Base-by-base conservation (phyloP, 2,329 filamentous ascomycete species). In the Ceratocystis lukuohia region DNA sequence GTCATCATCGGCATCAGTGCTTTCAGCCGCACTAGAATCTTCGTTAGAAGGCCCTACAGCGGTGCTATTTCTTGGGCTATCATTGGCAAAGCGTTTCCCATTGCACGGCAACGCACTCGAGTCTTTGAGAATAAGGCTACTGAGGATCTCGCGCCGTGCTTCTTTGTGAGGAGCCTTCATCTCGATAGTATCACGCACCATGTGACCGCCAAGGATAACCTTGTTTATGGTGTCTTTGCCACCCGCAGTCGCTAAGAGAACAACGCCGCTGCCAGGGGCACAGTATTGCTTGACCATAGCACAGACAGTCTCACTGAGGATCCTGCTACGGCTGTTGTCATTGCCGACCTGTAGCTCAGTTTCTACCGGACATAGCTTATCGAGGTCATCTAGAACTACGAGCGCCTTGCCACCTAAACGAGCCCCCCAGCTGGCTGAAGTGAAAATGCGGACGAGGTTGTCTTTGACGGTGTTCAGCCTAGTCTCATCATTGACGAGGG, bases 141-240 rank as follows among this genome's bases (percentile, higher is more conserved):
- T 90, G 72, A 97, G 82, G 1, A 99, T 86, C 70, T 86, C 86
- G 53, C 92, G 82, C 69, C 94, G 83, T 1, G 88, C 88, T 70
- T 96, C 91, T 76, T 99, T 99, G 71, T 93, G 89, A 0, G 94
- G 94, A 0, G 94, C 92, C 73, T 93, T 94, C 66, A 99, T 78
- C 57, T 87, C 87, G 41, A 97, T 79, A 69, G 96, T 96, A 73
- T 99, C 94, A 62, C 91, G 86, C 46, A 96, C 89, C 44, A 97
- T 86, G 74, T 97, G 93, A 0, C 92, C 91, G 25, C 93, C 91
- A 67, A 97, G 85, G 64, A 99, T 84, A 17, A 96, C 85, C 70
- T 89, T 92, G 75, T 99, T 94, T 62, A 99, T 78, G 0, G 90
- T 87, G 70, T 99, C 94, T 73, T 99, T 99, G 20, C 88, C 87